These are phyloP conservation scores for Arachnopeziza araneosa DNA, from an alignment of 2,329 filamentous ascomycete species.

Conservation along the genomic window DNA sequence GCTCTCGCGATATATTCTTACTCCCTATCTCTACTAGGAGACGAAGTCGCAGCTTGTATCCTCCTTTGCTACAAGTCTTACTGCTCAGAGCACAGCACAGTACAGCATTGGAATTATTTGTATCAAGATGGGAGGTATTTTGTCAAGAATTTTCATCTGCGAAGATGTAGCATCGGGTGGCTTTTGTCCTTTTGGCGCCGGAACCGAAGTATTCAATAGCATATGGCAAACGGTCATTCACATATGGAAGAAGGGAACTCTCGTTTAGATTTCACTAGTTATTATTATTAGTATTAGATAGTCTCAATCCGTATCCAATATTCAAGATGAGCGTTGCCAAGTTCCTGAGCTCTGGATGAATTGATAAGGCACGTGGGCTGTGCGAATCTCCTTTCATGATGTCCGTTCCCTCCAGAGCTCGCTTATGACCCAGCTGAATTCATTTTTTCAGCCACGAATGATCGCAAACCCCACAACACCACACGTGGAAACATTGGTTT, in stretches of 20 bases:
- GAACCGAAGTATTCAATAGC: not conserved
- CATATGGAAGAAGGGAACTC: not conserved
- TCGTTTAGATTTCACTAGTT: not conserved
- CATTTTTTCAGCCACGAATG: not conserved
- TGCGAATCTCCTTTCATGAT: not conserved
- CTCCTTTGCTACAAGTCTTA: not conserved
- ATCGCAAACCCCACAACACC: constrained; percentile 1
- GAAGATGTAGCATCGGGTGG: not conserved
- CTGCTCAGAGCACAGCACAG: not conserved
- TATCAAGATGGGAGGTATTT: constrained; percentile 6
- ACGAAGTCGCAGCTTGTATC: not conserved
- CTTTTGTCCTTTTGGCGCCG: not conserved
- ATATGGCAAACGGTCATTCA: not conserved
- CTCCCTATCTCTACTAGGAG: not conserved
- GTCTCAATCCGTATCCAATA: not conserved
- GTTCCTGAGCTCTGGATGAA: not conserved
- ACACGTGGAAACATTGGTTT: not conserved
- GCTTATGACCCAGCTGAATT: not conserved
- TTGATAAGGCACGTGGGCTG: not conserved
- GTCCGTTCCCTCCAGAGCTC: not conserved
- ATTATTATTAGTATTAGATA: not conserved
- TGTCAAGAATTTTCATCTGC: not conserved
- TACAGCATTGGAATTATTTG: constrained; percentile 1
- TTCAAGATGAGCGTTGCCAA: not conserved
- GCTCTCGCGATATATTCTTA: not conserved